These are phyloP conservation scores for Rhodotorula sp. DNA, from an alignment of 1,284 basidiomycete species.

Conservation along the genomic window DNA sequence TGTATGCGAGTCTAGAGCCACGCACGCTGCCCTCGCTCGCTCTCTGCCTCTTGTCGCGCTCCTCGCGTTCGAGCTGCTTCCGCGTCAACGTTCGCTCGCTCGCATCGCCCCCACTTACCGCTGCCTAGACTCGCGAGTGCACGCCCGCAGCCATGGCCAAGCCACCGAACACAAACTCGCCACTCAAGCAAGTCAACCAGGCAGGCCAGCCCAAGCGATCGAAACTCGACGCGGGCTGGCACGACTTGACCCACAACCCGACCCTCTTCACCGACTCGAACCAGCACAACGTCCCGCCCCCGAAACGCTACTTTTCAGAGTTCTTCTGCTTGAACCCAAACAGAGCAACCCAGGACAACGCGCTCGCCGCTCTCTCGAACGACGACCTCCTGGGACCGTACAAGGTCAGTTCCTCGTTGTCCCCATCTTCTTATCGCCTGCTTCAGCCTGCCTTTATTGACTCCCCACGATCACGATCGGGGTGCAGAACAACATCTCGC, in stretches of 20 bases:
- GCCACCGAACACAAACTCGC: slow-evolving; percentile 10
- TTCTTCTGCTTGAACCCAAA: slow-evolving; percentile 40
- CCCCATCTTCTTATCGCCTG: background rate
- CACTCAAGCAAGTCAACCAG: slow-evolving; percentile 37
- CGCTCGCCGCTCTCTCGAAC: slow-evolving; percentile 15
- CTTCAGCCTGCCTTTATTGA: background rate
- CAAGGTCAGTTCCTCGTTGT: slow-evolving; percentile 18
- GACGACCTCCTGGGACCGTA: slow-evolving; percentile 25
- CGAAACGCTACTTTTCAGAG: slow-evolving; percentile 35
- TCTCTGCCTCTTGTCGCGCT: too few relatives aligned
- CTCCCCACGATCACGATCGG: background rate
- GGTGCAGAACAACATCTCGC: slow-evolving; percentile 38
- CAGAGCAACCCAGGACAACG: background rate
- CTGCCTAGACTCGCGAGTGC: background rate
- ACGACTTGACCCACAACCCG: slow-evolving; percentile 14
- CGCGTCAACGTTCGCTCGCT: too few relatives aligned
- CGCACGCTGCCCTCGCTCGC: too few relatives aligned
- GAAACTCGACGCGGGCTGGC: slow-evolving; percentile 25
- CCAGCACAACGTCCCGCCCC: background rate
- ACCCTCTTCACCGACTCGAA: slow-evolving; percentile 8
- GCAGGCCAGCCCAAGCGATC: background rate
- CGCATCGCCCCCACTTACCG: too few relatives aligned
- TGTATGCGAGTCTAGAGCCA: too few relatives aligned
- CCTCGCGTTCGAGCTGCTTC: too few relatives aligned
- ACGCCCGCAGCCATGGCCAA: background rate